Percentiles rank a stretch among this genome's conserved stretches.
Evolutionary conservation across 163 green algal genomes (phyloP).

Genomic region (Volvox carteri): DNA sequence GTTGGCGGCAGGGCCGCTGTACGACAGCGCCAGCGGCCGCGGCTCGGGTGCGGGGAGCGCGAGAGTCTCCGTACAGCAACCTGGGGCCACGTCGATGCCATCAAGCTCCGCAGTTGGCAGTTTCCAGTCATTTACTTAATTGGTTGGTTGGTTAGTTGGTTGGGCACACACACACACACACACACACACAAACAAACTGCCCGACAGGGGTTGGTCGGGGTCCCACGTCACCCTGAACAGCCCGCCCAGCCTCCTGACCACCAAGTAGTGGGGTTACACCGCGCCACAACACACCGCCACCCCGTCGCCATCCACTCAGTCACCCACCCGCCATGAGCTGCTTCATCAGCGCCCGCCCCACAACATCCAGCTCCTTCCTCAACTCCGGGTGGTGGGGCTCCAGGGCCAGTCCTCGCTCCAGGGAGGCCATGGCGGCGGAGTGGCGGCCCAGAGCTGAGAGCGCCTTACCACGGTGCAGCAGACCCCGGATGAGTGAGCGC

Average conservation of each 20-base stretch:
- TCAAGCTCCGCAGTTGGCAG: too few species aligned
- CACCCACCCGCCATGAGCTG: constrained; percentile 15
- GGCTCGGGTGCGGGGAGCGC: constrained; percentile 21
- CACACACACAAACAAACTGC: too few species aligned
- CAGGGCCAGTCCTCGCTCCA: constrained; percentile 39
- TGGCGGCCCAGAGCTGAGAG: constrained; percentile 77
- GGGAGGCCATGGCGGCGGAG: not conserved
- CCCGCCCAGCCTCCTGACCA: too few species aligned
- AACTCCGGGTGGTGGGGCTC: constrained; percentile 17
- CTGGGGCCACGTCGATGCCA: not conserved
- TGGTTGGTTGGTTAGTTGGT: too few species aligned
- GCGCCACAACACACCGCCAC: too few species aligned
- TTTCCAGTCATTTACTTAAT: too few species aligned
- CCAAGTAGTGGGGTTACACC: too few species aligned
- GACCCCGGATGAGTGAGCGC: constrained; percentile 43
- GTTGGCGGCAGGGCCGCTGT: not conserved
- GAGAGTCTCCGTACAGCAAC: not conserved
- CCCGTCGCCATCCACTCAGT: too few species aligned
- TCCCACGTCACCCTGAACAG: too few species aligned
- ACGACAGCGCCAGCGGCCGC: not conserved
- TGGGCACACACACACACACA: too few species aligned
- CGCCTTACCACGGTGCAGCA: constrained; percentile 60
- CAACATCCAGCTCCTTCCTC: constrained; percentile 18
- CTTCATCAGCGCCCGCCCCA: not conserved
- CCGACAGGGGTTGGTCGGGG: too few species aligned